Percentiles rank a stretch among this genome's conserved stretches.
Conservation (phyloP, 352 stramenopile species). For the Elongisporangium undulatum region DNA sequence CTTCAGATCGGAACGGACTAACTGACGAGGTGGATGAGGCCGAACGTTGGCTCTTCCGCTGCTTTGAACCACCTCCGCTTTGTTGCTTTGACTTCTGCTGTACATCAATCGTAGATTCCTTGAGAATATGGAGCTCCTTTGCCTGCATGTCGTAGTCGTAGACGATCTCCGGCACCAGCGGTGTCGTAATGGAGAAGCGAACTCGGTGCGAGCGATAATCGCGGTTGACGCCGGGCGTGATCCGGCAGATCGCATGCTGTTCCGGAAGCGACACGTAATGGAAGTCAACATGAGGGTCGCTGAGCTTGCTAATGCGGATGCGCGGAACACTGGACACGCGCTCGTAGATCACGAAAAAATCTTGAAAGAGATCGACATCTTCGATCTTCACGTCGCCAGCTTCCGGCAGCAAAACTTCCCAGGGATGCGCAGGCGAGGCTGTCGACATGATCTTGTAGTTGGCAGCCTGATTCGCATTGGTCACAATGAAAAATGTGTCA, state of each 20-base stretch:
- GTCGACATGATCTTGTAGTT: constrained; percentile 75
- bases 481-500: constrained; percentile 75
- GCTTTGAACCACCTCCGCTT: constrained; percentile 2
- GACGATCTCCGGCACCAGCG: constrained; percentile 69
- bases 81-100: not conserved
- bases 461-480: constrained; percentile 56
- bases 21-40: not conserved
- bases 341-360: constrained; percentile 82
- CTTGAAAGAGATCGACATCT: constrained; percentile 82
- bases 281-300: constrained; percentile 2
- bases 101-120: constrained; percentile 36
- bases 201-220: constrained; percentile 52
- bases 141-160: constrained; percentile 74
- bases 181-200: constrained; percentile 71
- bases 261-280: constrained; percentile 57
- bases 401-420: constrained; percentile 51
- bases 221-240: constrained; percentile 81
- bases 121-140: constrained; percentile 38
- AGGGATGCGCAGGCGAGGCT: constrained; percentile 7
- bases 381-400: constrained; percentile 78
- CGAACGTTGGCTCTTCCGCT: not conserved
- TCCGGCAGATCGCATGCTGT: constrained; percentile 46
- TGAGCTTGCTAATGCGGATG: constrained; percentile 55
- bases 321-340: constrained; percentile 60
- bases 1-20: constrained; percentile 11